phyloP scores from a whole-genome alignment of 2,329 filamentous ascomycete species.

The Pseudogymnoascus sp. region DNA sequence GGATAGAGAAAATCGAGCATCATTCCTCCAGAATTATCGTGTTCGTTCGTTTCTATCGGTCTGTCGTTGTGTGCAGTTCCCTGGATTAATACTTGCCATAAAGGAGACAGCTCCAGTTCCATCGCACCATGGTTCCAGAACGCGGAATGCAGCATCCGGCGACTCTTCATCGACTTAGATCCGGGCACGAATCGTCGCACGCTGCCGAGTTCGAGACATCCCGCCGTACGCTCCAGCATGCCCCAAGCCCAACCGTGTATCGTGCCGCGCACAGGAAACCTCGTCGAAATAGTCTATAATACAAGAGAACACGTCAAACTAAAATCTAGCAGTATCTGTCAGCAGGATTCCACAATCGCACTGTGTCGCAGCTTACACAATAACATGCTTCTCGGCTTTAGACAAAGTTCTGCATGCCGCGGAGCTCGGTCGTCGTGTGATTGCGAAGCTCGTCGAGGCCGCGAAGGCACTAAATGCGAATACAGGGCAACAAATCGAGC shows the following conservation, averaged over 20 bases:
- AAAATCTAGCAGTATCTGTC: not conserved
- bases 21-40: conserved; percentile 16
- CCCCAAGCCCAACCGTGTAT: conserved; percentile 25
- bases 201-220: conserved; percentile 49
- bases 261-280: not conserved
- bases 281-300: conserved; percentile 8
- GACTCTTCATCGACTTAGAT: conserved; percentile 27
- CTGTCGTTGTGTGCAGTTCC: conserved; percentile 15
- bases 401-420: conserved; percentile 7
- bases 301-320: conserved; percentile 6
- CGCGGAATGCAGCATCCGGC: conserved; percentile 43
- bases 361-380: conserved; percentile 13
- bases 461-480: not conserved
- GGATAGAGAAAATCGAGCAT: conserved; percentile 36
- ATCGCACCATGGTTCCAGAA: conserved; percentile 48
- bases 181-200: conserved; percentile 40
- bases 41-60: conserved; percentile 11
- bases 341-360: not conserved
- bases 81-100: conserved; percentile 24
- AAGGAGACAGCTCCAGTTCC: conserved; percentile 26
- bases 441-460: not conserved
- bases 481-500: too few relatives aligned
- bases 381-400: conserved; percentile 18
- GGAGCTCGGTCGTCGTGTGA: not conserved
- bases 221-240: conserved; percentile 52